These are phyloP conservation scores for Collybia sp. DNA, from an alignment of 768 basidiomycete genomes.

Conservation along the genomic window DNA sequence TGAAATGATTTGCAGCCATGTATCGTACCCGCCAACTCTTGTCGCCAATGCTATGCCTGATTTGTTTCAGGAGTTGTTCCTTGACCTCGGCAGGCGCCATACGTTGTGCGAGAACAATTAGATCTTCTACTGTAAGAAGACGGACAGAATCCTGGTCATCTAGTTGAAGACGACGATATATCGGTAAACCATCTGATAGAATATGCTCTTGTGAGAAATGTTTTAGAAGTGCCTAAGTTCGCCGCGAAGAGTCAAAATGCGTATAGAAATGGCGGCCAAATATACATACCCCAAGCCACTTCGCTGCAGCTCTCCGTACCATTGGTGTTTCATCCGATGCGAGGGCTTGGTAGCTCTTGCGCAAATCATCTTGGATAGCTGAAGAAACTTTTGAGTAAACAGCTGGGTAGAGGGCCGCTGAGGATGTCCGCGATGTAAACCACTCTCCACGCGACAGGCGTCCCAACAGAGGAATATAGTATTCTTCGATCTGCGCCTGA, in stretches of 20 bases:
- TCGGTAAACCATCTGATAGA: constrained; percentile 80
- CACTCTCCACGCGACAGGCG: constrained; percentile 92
- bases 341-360: constrained; percentile 78
- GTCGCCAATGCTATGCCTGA: constrained; percentile 84
- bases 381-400: constrained; percentile 80
- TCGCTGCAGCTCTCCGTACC: constrained; percentile 95
- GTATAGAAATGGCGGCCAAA: too few relatives aligned
- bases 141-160: constrained; percentile 99
- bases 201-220: constrained; percentile 78
- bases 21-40: constrained; percentile 99
- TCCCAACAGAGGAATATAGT: constrained; percentile 87
- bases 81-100: constrained; percentile 87
- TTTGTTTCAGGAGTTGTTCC: constrained; percentile 82
- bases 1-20: constrained; percentile 97
- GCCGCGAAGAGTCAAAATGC: constrained; percentile 1
- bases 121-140: constrained; percentile 89
- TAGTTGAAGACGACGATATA: constrained; percentile 89
- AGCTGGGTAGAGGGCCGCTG: constrained; percentile 88
- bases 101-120: constrained; percentile 87
- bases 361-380: constrained; percentile 77
- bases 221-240: constrained; percentile 66
- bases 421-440: constrained; percentile 97
- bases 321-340: constrained; percentile 96
- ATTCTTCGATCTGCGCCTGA: constrained; percentile 77
- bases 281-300: constrained; percentile 92